A percentile compares a stretch with the other conserved stretches of the same genome.
Conservation (phyloP, 1,139 yeast species). For the Candida pseudoviswanathii region DNA sequence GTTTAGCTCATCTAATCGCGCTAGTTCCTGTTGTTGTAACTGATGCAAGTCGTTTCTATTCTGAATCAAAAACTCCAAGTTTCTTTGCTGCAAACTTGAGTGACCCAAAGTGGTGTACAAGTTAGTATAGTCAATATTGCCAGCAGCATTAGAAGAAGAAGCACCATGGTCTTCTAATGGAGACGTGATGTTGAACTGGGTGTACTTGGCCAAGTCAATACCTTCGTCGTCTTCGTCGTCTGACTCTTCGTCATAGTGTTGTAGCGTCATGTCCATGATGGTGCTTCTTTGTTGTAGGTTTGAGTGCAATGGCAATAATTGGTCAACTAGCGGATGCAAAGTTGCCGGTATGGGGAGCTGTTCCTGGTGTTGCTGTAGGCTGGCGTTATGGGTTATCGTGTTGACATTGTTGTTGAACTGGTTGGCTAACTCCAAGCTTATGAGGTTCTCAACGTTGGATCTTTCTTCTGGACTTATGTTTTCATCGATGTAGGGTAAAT, state of each 20-base stretch:
- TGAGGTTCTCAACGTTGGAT: constrained; percentile 36
- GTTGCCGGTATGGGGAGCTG: constrained; percentile 3
- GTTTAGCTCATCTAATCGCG: constrained; percentile 18
- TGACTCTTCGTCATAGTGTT: constrained; percentile 32
- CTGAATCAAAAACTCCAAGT: constrained; percentile 24
- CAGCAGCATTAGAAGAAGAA: neutral
- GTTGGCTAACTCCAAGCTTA: constrained; percentile 28
- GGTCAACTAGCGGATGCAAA: constrained; percentile 34
- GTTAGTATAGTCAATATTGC: constrained; percentile 19
- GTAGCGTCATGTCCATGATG: constrained; percentile 14
- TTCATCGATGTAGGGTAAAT: constrained; percentile 36
- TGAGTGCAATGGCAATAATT: constrained; percentile 24
- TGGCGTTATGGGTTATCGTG: constrained; percentile 11
- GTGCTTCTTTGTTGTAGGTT: constrained; percentile 3
- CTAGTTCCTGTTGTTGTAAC: constrained; percentile 22
- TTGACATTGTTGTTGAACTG: constrained; percentile 18
- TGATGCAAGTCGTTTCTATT: constrained; percentile 23
- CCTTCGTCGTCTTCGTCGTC: constrained; percentile 26
- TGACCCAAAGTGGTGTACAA: constrained; percentile 37
- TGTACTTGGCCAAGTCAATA: constrained; percentile 34
- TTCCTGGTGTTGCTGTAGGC: constrained; percentile 6
- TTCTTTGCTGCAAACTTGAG: constrained; percentile 32
- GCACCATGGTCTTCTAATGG: constrained; percentile 14
- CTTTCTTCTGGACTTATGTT: constrained; percentile 34
- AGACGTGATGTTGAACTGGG: constrained; percentile 25